Conservation (phyloP, 306 rosid genomes). For the Quercus agrifolia region DNA sequence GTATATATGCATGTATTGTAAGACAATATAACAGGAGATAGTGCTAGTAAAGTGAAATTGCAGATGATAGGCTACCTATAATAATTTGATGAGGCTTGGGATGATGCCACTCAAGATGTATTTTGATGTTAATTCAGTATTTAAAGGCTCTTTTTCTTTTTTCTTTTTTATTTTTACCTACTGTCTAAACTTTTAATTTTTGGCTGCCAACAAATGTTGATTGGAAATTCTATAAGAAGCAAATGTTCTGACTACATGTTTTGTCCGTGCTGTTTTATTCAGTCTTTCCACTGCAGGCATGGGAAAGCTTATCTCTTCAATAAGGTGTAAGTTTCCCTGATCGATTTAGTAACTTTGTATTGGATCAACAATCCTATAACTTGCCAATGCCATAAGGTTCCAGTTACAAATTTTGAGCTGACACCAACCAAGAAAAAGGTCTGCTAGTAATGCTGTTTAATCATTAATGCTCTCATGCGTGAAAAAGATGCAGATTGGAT, state of each 20-base stretch:
- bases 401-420: background rate
- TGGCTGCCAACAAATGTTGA: conserved; percentile 2
- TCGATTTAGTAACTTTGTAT: conserved; percentile 17
- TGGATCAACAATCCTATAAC: background rate
- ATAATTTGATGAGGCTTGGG: background rate
- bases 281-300: conserved; percentile 74
- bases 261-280: conserved; percentile 44
- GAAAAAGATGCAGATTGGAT: background rate
- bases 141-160: background rate
- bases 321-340: conserved; percentile 81
- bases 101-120: background rate
- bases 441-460: background rate
- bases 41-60: background rate
- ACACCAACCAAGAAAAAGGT: background rate
- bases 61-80: conserved; percentile 5
- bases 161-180: background rate
- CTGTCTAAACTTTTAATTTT: conserved; percentile 9
- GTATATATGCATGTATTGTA: background rate
- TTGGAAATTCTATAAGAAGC: conserved; percentile 14
- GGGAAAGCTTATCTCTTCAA: conserved; percentile 95
- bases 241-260: conserved; percentile 32
- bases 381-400: conserved; percentile 6
- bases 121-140: background rate
- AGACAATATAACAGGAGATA: conserved; percentile 1
- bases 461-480: background rate